Base-by-base conservation (phyloP, 1,139 yeast genomes). In the Geotrichum carabidarum region DNA sequence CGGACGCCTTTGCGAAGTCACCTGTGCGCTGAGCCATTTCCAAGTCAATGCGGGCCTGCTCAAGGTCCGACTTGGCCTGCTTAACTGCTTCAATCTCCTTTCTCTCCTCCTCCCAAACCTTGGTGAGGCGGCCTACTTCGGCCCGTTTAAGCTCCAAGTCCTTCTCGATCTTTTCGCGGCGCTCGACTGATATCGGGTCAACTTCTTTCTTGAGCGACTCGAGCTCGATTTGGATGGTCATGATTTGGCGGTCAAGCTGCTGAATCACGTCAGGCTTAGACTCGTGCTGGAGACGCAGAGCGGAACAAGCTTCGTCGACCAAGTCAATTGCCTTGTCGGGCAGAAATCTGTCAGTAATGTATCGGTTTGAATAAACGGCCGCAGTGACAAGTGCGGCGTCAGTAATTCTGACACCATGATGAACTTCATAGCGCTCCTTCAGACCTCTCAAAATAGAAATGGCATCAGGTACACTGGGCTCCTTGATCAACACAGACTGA, bases 241-340 rank as follows among this genome's bases (percentile, higher is more conserved):
- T 89, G 50, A 91, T 84, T 40, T 83, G 79, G 58, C 98, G 82
- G 68, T 93, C 99, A 57, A 93, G 77, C 49, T 84, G 87, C 63
- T 91, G 93, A 53, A 93, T 87, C 2, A 93, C 89, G 66, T 93
- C 99, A 0, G 99, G 99, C 68, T 90, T 90, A 2, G 96, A 88
- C 72, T 93, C 99, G 68, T 93, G 98, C 70, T 93, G 99, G 58
- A 93, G 75, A 60, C 99, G 77, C 59, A 93, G 76, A 0, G 96
- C 95, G 1, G 97, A 93, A 71, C 98, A 90, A 0, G 99, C 98
- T 68, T 93, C 99, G 71, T 93, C 99, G 2, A 93, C 94, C 62
- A 93, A 78, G 71, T 93, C 98, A 62, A 93, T 90, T 9, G 97
- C 97, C 72, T 93, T 93, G 68, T 93, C 99, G 0, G 99, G 99